Evolutionary conservation across 345 rosid genomes (phyloP), one percentile per base, ranked within the genome.

Genomic region (Rubroshorea leprosula): DNA sequence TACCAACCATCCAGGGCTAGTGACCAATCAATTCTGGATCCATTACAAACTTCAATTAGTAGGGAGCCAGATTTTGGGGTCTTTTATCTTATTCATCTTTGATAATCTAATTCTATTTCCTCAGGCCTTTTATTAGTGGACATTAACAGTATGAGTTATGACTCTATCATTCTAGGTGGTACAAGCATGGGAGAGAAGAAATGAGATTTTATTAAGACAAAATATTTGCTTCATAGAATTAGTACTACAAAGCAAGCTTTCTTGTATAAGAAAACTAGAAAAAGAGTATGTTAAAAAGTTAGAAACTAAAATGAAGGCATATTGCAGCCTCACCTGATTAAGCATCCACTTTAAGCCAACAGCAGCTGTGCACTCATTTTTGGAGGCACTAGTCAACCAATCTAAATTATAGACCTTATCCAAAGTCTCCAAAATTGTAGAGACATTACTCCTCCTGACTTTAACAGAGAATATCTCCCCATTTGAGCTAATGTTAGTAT

Each of bases 321-420:
- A 44, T n/a, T 18, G 55, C 62, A 31, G 4, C 23, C 57, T 77
- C 58, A 90, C 97, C 92, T 94, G 97, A 81, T 94, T 94, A 71
- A 94, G 97, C 99, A 94, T 94, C 99, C 99, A 94, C 74, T 94
- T 94, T 55, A 94, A 73, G 48, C 99, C 99, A 74, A 87, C 97
- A 0, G 97, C 97, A 63, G 96, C 85, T 2, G 96, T 87, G 59
- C 97, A 94, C 77, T 90, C 97, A 20, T 94, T 90, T 83, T 87
- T 94, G n/a, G 97, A 85, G 60, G 97, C 96, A 75, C 99, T 90
- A 70, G 85, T 90, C 38, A 81, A 62, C 99, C 96, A 87, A 70
- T 94, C 99, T 23, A 94, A 75, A 66, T 85, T 82, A 76, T 87
- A 94, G 6, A 90, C 68, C 64, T 77, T 72, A 49, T 94, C 97